Conservation (phyloP, 768 basidiomycete genomes). For the Termitomyces eurrhizus region DNA sequence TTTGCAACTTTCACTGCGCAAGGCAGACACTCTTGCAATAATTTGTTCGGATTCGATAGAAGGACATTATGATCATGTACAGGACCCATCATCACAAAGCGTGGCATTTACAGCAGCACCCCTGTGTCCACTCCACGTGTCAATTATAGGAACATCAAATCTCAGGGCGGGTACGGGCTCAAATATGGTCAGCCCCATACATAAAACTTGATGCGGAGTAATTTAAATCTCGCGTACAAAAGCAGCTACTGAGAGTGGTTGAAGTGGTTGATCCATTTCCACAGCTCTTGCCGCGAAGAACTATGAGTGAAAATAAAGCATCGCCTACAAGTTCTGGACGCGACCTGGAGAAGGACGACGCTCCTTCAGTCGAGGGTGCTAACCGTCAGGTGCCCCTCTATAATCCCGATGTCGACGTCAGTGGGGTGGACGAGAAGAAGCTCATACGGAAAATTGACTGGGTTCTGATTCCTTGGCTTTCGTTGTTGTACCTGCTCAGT, state of each 20-base stretch:
- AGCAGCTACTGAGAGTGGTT: background rate
- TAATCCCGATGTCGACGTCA: conserved; percentile 52
- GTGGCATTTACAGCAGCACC: background rate
- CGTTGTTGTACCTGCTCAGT: conserved; percentile 71
- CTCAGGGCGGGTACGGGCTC: background rate
- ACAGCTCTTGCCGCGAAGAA: conserved; percentile 4
- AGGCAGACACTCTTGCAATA: background rate
- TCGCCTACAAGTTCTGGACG: conserved; percentile 15
- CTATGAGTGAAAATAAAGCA: conserved; percentile 11
- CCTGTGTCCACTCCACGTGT: background rate
- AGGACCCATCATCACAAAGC: background rate
- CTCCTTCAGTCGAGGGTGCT: conserved; percentile 19
- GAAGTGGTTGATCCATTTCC: background rate
- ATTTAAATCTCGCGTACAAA: background rate
- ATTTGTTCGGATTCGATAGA: background rate
- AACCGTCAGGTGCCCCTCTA: conserved; percentile 26
- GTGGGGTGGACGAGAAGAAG: conserved; percentile 62
- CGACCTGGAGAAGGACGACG: conserved; percentile 27
- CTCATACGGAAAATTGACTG: conserved; percentile 67
- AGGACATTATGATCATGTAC: background rate
- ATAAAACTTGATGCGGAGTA: background rate
- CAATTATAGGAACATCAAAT: background rate
- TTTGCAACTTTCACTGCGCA: background rate
- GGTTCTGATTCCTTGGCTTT: conserved; percentile 66
- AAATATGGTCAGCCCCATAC: background rate